These are phyloP conservation scores for Cryptococcus sp. DNA, from an alignment of 1,284 basidiomycete genomes.

Conservation along the genomic window DNA sequence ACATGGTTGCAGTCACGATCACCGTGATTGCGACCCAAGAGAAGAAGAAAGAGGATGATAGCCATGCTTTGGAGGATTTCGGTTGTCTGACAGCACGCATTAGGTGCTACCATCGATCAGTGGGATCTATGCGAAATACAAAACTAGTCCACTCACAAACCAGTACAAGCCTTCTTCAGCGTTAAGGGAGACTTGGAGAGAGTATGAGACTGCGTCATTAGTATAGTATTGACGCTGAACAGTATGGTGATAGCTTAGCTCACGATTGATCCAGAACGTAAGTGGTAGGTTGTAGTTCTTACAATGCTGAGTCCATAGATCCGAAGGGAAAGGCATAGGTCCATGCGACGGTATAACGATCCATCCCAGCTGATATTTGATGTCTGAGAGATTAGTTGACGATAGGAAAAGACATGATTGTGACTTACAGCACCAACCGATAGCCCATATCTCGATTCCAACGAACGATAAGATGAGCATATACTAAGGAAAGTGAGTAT, in stretches of 20 bases:
- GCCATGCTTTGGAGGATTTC: conserved; percentile 20
- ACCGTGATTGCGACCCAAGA: conserved; percentile 25
- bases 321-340: conserved; percentile 16
- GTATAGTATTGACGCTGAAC: not conserved
- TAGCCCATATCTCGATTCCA: conserved; percentile 8
- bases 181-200: conserved; percentile 24
- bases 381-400: conserved; percentile 12
- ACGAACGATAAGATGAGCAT: conserved; percentile 10
- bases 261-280: conserved; percentile 18
- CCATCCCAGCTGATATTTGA: conserved; percentile 26
- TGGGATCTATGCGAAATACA: no score
- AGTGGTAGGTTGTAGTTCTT: conserved; percentile 10
- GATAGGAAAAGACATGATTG: no score
- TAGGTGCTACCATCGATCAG: not conserved
- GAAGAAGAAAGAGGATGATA: conserved; percentile 25
- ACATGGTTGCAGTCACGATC: conserved; percentile 9
- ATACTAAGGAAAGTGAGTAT: conserved; percentile 11
- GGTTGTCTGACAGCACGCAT: conserved; percentile 8
- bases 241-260: no score
- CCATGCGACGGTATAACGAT: conserved; percentile 14
- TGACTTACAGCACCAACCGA: conserved; percentile 6
- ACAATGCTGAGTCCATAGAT: conserved; percentile 15
- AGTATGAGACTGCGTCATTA: conserved; percentile 15
- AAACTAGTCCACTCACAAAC: conserved; percentile 6
- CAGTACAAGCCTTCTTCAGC: conserved; percentile 34